These are phyloP conservation scores for Arabidopsis lyrata DNA, from an alignment of 441 rosid species.

Conservation along the genomic window DNA sequence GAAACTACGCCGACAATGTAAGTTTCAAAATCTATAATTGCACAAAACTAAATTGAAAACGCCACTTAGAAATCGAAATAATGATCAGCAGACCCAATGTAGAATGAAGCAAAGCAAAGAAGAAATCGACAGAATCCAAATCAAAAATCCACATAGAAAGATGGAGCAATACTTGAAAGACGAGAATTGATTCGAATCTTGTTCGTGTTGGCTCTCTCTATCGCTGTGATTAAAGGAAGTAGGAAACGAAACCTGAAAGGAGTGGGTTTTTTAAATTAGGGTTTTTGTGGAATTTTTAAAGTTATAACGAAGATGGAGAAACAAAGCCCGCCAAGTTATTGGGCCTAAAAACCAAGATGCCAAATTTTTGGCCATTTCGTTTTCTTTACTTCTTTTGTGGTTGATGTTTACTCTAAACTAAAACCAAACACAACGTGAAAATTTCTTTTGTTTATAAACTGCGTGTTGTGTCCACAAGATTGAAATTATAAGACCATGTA, in stretches of 20 bases:
- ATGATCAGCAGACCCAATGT: background rate
- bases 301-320: background rate
- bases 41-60: background rate
- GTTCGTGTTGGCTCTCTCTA: background rate
- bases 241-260: background rate
- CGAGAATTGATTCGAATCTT: no score
- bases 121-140: background rate
- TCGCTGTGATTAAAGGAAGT: background rate
- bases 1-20: background rate
- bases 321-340: background rate
- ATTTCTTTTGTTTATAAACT: no score
- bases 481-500: no score
- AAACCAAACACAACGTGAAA: no score
- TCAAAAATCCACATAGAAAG: background rate
- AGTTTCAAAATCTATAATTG: background rate
- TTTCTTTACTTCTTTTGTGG: no score
- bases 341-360: conserved; percentile 16
- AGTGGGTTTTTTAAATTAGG: background rate
- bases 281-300: background rate
- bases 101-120: background rate
- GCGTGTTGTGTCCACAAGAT: no score
- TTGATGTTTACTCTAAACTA: no score
- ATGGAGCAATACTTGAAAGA: background rate
- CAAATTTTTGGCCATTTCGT: no score
- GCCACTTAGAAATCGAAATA: background rate